Evolutionary conservation across 192 early-diverging fungal species (phyloP), one percentile per base, ranked within the genome.

Genomic region (Coemansia asiatica): DNA sequence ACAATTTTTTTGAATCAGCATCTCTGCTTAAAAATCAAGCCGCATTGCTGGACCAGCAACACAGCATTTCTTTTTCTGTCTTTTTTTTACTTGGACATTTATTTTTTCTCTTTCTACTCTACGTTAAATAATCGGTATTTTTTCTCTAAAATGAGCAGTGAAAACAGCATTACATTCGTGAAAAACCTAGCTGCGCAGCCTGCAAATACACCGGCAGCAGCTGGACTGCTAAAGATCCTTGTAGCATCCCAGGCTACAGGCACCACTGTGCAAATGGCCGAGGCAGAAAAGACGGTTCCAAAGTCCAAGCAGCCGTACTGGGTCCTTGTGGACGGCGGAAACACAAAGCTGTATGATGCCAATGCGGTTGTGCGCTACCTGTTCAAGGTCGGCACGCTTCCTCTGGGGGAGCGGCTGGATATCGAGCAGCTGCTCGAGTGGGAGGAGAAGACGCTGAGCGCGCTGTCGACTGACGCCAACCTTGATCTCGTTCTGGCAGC

Each of bases 341-440:
- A 67, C 53, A 67, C 70, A 18, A 67, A 38, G 27, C 54, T 83
- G 28, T 83, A 72, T 55, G 76, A 83, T 28, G 73, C 73, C 54
- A 83, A 83, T 60, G 82, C 82, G 21, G 64, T 66, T 46, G 76
- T 83, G 7, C 80, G 70, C 67, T 74, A 69, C 38, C 71, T 76
- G 38, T 78, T 66, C 60, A 60, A 51, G 51, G 46, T 56, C 15
- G 68, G 62, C 27, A 48, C 53, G 26, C 80, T 67, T 23, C 29
- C 80, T 0, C 57, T 71, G 25, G 36, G 54, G 50, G 67, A 78
- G 31, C 66, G 60, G 15, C 44, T 78, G 16, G 65, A 61, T n/a
- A 23, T 72, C 28, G 80, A 82, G 68, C 69, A 68, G 66, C 63
- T 67, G 26, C 61, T 82, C 21, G 80, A 82, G 61, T 76, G 75